These are phyloP conservation scores for Babesia ovata DNA, from an alignment of 169 alveolate genomes.

Conservation along the genomic window DNA sequence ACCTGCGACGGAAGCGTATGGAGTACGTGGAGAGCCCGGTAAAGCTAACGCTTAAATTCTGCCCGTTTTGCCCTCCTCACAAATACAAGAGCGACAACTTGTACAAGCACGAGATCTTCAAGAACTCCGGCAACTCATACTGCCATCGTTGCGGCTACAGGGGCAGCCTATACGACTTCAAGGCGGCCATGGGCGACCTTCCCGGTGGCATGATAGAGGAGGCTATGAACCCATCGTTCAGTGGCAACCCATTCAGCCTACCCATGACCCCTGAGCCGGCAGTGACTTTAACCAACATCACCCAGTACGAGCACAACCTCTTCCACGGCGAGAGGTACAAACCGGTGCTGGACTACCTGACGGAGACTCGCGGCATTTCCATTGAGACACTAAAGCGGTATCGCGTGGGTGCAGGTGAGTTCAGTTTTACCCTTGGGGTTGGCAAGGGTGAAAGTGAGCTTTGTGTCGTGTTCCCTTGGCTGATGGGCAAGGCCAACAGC, in stretches of 20 bases:
- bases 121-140: slow-evolving; percentile 82
- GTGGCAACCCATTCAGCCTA: slow-evolving; percentile 41
- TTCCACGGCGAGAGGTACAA: slow-evolving; percentile 67
- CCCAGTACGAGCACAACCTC: slow-evolving; percentile 71
- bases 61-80: slow-evolving; percentile 87
- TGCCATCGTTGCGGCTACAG: slow-evolving; percentile 85
- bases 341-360: slow-evolving; percentile 79
- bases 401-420: slow-evolving; percentile 84
- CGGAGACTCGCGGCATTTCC: slow-evolving; percentile 78
- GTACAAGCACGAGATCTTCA: slow-evolving; percentile 81
- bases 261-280: slow-evolving; percentile 30
- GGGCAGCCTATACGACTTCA: slow-evolving; percentile 87
- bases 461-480: slow-evolving; percentile 72
- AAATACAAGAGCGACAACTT: slow-evolving; percentile 79
- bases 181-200: slow-evolving; percentile 80
- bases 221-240: slow-evolving; percentile 40
- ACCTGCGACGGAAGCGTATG: slow-evolving; percentile 77
- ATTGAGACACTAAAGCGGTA: slow-evolving; percentile 78
- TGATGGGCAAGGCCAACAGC: slow-evolving; percentile 10
- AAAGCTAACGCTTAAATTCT: slow-evolving; percentile 78
- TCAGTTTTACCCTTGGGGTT: slow-evolving; percentile 29
- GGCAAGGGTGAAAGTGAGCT: slow-evolving; percentile 66
- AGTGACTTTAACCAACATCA: slow-evolving; percentile 62
- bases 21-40: slow-evolving; percentile 75
- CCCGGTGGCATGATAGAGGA: slow-evolving; percentile 58